Conservation (phyloP, 192 early-diverging fungal species). For the Dimargaris cristalligena region DNA sequence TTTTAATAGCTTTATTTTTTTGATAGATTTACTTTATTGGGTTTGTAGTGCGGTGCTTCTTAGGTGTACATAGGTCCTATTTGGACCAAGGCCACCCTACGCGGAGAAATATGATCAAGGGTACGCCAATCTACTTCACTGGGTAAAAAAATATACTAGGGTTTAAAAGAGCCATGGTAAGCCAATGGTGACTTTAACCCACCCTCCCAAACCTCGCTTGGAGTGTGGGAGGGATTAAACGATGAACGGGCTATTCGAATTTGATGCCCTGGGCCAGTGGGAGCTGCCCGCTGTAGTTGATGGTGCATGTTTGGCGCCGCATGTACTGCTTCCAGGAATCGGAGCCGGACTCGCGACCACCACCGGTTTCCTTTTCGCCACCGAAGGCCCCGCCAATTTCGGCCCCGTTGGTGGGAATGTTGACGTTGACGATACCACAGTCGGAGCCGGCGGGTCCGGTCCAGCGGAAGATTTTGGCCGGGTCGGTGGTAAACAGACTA, state of each 20-base stretch:
- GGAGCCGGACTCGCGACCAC: slow-evolving; percentile 80
- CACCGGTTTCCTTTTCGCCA: slow-evolving; percentile 93
- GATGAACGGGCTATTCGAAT: slow-evolving; percentile 61
- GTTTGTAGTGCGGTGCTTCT: no score
- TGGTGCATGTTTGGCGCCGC: slow-evolving; percentile 60
- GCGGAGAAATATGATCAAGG: no score
- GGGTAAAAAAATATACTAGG: no score
- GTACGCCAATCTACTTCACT: no score
- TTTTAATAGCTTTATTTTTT: no score
- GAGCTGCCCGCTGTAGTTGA: slow-evolving; percentile 74
- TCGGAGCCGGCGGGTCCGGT: slow-evolving; percentile 80
- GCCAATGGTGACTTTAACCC: no score
- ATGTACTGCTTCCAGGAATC: slow-evolving; percentile 92
- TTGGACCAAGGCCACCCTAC: no score
- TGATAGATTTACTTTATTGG: no score
- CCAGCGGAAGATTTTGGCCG: slow-evolving; percentile 79
- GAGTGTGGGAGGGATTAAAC: no score
- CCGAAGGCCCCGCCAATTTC: slow-evolving; percentile 97
- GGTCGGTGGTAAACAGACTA: slow-evolving; percentile 67
- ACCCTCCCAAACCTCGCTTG: no score
- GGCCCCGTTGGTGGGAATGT: slow-evolving; percentile 92
- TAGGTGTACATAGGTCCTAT: no score
- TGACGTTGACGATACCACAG: slow-evolving; percentile 86
- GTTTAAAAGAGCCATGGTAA: no score
- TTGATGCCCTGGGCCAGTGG: slow-evolving; percentile 93